Evolutionary conservation across 2,329 filamentous ascomycete species (phyloP).

Genomic region (Colletotrichum sp.): DNA sequence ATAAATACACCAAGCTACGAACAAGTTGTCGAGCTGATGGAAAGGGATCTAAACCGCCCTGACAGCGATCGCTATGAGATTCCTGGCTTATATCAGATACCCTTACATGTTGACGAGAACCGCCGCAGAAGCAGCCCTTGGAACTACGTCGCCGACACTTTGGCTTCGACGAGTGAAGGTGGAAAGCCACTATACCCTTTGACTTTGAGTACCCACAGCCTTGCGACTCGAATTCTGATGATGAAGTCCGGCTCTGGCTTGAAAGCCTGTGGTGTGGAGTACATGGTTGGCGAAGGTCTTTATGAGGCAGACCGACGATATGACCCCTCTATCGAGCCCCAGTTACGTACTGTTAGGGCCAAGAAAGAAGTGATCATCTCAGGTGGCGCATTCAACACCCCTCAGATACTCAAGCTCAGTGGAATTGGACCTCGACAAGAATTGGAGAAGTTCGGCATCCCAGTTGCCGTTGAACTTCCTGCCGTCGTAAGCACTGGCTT

Average conservation of each 20-base stretch:
- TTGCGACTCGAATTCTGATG: constrained; percentile 39
- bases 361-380: constrained; percentile 54
- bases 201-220: constrained; percentile 38
- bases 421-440: constrained; percentile 48
- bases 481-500: constrained; percentile 47
- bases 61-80: not conserved
- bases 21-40: not conserved
- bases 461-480: constrained; percentile 56
- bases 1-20: not conserved
- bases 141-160: not conserved
- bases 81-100: not conserved
- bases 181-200: constrained; percentile 36
- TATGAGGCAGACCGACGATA: constrained; percentile 48
- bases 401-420: constrained; percentile 57
- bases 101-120: not conserved
- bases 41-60: not conserved
- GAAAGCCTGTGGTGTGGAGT: constrained; percentile 44
- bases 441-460: constrained; percentile 40
- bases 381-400: constrained; percentile 57
- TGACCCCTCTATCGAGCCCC: not conserved
- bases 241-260: constrained; percentile 25
- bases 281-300: constrained; percentile 48
- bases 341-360: constrained; percentile 28
- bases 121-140: not conserved
- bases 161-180: not conserved